Evolutionary conservation across 2,329 filamentous ascomycete genomes (phyloP).

Genomic region (Didymella segeticola): DNA sequence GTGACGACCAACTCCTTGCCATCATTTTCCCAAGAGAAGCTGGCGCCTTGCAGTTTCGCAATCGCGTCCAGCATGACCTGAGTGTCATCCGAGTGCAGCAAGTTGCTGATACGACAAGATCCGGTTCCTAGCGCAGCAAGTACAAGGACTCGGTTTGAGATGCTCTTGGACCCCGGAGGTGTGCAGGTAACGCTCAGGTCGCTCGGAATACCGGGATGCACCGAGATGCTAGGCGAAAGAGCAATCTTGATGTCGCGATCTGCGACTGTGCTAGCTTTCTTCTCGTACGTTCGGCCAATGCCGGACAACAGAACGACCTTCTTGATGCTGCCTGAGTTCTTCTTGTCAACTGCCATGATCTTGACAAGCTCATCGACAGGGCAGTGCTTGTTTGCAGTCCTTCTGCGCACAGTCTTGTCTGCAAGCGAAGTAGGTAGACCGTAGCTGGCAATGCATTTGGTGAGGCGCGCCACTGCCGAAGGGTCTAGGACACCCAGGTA

Average conservation of each 20-base stretch:
- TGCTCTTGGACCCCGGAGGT: slow-evolving; percentile 95
- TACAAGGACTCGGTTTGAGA: slow-evolving; percentile 95
- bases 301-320: slow-evolving; percentile 92
- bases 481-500: slow-evolving; percentile 85
- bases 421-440: slow-evolving; percentile 84
- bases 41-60: slow-evolving; percentile 79
- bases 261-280: slow-evolving; percentile 85
- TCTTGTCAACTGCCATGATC: slow-evolving; percentile 99
- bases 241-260: slow-evolving; percentile 84
- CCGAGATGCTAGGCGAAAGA: slow-evolving; percentile 77
- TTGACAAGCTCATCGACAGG: slow-evolving; percentile 83
- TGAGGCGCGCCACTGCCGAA: slow-evolving; percentile 84
- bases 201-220: slow-evolving; percentile 74
- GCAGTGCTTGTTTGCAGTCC: slow-evolving; percentile 87
- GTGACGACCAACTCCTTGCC: slow-evolving; percentile 90
- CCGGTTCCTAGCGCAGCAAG: slow-evolving; percentile 88
- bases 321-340: slow-evolving; percentile 94
- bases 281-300: slow-evolving; percentile 87
- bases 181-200: slow-evolving; percentile 75
- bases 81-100: slow-evolving; percentile 95
- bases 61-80: slow-evolving; percentile 98
- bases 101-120: slow-evolving; percentile 85
- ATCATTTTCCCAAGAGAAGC: slow-evolving; percentile 91
- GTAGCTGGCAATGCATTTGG: slow-evolving; percentile 95
- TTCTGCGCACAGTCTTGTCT: slow-evolving; percentile 80